Evolutionary conservation across 192 early-diverging fungal genomes (phyloP).

Genomic region (Backusella tarrabulga): DNA sequence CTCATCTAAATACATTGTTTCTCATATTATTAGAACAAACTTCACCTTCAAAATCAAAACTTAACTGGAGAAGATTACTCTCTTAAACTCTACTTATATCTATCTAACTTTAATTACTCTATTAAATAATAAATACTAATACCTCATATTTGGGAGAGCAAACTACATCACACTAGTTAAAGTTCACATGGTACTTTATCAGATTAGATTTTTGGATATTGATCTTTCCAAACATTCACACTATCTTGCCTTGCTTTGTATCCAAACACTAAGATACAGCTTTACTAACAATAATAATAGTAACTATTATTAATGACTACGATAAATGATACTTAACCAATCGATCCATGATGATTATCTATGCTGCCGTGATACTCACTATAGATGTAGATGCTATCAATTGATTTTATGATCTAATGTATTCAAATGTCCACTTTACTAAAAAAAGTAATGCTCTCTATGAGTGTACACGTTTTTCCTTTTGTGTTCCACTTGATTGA

Average conservation of each 20-base stretch:
- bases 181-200: not conserved
- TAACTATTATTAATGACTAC: not conserved
- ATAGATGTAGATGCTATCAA: not conserved
- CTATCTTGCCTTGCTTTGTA: not conserved
- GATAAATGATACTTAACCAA: not conserved
- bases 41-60: not conserved
- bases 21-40: not conserved
- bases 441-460: not conserved
- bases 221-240: not conserved
- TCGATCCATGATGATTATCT: not conserved
- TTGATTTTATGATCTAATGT: not conserved
- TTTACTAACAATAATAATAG: not conserved
- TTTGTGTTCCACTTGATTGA: not conserved
- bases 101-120: not conserved
- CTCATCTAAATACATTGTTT: not conserved
- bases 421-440: not conserved
- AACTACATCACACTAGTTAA: not conserved
- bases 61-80: not conserved
- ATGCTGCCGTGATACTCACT: not conserved
- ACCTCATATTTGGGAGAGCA: not conserved
- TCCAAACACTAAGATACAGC: not conserved
- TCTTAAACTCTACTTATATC: not conserved
- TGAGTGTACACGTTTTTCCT: not conserved
- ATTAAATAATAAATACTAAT: not conserved
- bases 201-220: not conserved